A percentile compares a stretch with the other conserved stretches of the same genome.
Conservation (phyloP, 2,329 filamentous ascomycete species). For the Monilinia fructigena region DNA sequence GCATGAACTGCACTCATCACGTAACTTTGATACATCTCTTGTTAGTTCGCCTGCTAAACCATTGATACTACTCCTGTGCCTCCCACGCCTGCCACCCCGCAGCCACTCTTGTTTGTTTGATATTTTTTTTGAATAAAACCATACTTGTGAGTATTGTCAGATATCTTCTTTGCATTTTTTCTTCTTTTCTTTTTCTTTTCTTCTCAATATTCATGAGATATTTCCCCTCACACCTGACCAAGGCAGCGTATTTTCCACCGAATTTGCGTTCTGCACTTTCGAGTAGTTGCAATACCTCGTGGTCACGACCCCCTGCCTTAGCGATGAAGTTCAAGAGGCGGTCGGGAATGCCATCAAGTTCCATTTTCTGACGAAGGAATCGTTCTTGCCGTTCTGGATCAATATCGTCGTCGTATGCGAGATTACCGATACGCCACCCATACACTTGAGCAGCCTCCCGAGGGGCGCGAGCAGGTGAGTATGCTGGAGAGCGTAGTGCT, state of each 20-base stretch:
- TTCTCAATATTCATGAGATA: conserved; percentile 5
- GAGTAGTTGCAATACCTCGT: conserved; percentile 6
- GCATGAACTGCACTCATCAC: neutral
- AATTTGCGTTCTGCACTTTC: conserved; percentile 8
- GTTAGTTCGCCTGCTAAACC: neutral
- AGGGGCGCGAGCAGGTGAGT: conserved; percentile 6
- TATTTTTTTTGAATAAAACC: conserved; percentile 1
- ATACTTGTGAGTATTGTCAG: neutral
- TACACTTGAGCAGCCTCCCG: conserved; percentile 12
- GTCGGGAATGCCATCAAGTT: conserved; percentile 7
- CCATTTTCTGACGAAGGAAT: conserved; percentile 16
- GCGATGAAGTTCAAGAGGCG: conserved; percentile 12
- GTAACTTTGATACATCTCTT: neutral
- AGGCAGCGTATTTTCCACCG: conserved; percentile 6
- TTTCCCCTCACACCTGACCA: conserved; percentile 1
- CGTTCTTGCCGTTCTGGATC: conserved; percentile 14
- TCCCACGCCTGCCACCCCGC: conserved; percentile 17
- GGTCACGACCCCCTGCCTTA: conserved; percentile 13
- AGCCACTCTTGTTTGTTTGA: conserved; percentile 13
- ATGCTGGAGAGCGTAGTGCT: conserved; percentile 12
- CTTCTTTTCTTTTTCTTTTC: neutral
- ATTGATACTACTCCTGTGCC: neutral
- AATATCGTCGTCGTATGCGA: conserved; percentile 18
- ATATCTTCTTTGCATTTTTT: neutral
- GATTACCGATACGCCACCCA: conserved; percentile 14